phyloP scores from a whole-genome alignment of 495 filamentous ascomycete genomes.

The Lophium mytilinum region DNA sequence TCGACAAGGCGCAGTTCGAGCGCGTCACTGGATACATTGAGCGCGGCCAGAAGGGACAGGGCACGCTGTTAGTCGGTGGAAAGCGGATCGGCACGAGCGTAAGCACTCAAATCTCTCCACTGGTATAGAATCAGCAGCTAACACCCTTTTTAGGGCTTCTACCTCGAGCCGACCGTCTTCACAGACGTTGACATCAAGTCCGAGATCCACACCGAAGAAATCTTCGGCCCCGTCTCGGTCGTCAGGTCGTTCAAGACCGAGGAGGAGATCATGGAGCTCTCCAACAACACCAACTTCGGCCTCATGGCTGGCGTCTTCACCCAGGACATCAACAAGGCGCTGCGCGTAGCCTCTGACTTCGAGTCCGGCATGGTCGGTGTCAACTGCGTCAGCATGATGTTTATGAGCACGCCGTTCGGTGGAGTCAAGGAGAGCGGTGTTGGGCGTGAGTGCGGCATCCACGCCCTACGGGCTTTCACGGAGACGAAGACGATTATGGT shows the following conservation, averaged over 20 bases:
- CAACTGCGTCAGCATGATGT: slow-evolving; percentile 41
- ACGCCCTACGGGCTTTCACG: slow-evolving; percentile 38
- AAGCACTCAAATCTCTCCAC: not conserved
- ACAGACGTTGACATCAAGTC: slow-evolving; percentile 31
- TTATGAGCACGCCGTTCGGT: slow-evolving; percentile 37
- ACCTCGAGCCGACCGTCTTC: slow-evolving; percentile 42
- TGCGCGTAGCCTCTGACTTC: slow-evolving; percentile 41
- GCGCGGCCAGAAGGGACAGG: slow-evolving; percentile 19
- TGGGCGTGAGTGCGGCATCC: slow-evolving; percentile 40
- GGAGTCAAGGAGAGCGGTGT: slow-evolving; percentile 45
- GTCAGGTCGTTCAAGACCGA: slow-evolving; percentile 43
- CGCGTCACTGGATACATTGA: slow-evolving; percentile 28
- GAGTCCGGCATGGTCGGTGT: slow-evolving; percentile 47
- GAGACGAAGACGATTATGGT: slow-evolving; percentile 44
- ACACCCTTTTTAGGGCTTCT: slow-evolving; percentile 30
- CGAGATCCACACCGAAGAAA: slow-evolving; percentile 41
- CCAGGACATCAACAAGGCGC: slow-evolving; percentile 41
- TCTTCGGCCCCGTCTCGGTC: slow-evolving; percentile 45
- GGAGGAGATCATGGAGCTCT: slow-evolving; percentile 40
- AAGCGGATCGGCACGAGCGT: slow-evolving; percentile 19
- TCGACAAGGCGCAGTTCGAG: slow-evolving; percentile 30
- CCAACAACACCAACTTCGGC: slow-evolving; percentile 43
- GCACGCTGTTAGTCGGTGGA: slow-evolving; percentile 20
- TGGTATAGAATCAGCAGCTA: not conserved
- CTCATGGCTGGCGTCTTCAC: slow-evolving; percentile 39